Evolutionary conservation across 108 stramenopile species (phyloP).

Genomic region (Craspedostauros australis): DNA sequence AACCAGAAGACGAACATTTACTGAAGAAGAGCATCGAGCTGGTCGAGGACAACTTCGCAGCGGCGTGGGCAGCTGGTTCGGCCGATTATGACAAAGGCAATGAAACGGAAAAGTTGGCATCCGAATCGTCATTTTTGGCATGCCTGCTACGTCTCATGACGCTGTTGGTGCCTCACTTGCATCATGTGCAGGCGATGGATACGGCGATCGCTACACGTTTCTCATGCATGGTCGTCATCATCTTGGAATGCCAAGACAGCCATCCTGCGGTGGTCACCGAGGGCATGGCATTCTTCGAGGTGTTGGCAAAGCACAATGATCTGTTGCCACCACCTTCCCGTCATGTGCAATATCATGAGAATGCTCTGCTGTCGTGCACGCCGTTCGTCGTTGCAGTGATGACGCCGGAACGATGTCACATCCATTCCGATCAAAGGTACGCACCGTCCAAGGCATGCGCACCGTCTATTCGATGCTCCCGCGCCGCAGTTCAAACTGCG

Average conservation of each 20-base stretch:
- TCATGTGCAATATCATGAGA: slow-evolving; percentile 42
- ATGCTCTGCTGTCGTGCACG: slow-evolving; percentile 41
- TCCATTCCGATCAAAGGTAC: slow-evolving; percentile 10
- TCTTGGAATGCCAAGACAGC: slow-evolving; percentile 31
- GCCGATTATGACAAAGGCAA: slow-evolving; percentile 53
- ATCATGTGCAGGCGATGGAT: slow-evolving; percentile 35
- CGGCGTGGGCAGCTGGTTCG: slow-evolving; percentile 60
- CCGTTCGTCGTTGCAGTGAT: slow-evolving; percentile 41
- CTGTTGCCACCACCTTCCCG: slow-evolving; percentile 24
- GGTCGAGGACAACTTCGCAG: slow-evolving; percentile 67
- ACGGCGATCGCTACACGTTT: slow-evolving; percentile 49
- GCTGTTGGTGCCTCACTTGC: slow-evolving; percentile 48
- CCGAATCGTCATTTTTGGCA: slow-evolving; percentile 51
- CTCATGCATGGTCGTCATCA: slow-evolving; percentile 49
- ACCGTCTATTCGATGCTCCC: slow-evolving; percentile 16
- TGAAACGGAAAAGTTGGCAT: slow-evolving; percentile 49
- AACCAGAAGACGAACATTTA: slow-evolving; percentile 43
- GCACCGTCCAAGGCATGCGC: slow-evolving; percentile 21
- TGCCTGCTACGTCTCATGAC: slow-evolving; percentile 77
- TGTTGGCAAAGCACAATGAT: slow-evolving; percentile 24
- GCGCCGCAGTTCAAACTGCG: slow-evolving; percentile 15
- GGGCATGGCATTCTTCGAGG: slow-evolving; percentile 74
- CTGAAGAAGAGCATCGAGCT: slow-evolving; percentile 63
- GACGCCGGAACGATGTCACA: slow-evolving; percentile 4
- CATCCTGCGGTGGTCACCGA: slow-evolving; percentile 66